Base-by-base conservation (phyloP, 2,329 filamentous ascomycete genomes). In the Penicillium corylophilum region DNA sequence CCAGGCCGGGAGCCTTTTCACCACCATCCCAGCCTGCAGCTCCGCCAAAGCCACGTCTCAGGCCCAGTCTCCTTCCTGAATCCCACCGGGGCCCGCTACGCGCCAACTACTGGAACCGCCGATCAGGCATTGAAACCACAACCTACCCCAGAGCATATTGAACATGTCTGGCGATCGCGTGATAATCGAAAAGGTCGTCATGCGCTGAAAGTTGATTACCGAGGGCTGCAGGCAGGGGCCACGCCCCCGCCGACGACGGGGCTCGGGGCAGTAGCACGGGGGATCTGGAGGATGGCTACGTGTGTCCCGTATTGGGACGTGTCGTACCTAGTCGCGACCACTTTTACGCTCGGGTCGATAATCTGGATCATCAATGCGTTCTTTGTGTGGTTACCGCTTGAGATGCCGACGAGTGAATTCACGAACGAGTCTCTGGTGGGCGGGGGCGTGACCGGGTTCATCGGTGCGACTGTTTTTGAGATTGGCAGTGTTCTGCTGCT, bases 381-480 rank as follows among this genome's bases (percentile, higher is more conserved):
- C 65, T 87, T 88, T 63, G 78, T 79, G 5, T 87, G 79, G 74
- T 72, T 87, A 1, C 86, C 86, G 0, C 68, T 84, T 1, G 73
- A 74, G 22, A 67, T 71, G 6, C 84, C 84, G 0, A 71, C 64
- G 0, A 77, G 77, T 0, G 76, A 79, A 50, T 87, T 88, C 59
- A 40, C 69, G 0, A 74, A 74, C 26, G 84, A 88, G 66, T 68
- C 72, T 1, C 54, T 74, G 7, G 72, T 74, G 56, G 85, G 75
- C 0, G 84, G 82, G 3, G 86, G 85, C 1, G 76, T 86, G 20
- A 83, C 81, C 0, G 84, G 82, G 0, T 83, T 87, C 60, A 76
- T 88, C n/a, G 86, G 86, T 4, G 84, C 84, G 0, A 86, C 83
- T 0, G 71, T 88, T 6, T 88, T 89, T 64, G 83, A 86, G 58